Evolutionary conservation across 208 protist species (phyloP).

Genomic region (Crithidia thermophila): DNA sequence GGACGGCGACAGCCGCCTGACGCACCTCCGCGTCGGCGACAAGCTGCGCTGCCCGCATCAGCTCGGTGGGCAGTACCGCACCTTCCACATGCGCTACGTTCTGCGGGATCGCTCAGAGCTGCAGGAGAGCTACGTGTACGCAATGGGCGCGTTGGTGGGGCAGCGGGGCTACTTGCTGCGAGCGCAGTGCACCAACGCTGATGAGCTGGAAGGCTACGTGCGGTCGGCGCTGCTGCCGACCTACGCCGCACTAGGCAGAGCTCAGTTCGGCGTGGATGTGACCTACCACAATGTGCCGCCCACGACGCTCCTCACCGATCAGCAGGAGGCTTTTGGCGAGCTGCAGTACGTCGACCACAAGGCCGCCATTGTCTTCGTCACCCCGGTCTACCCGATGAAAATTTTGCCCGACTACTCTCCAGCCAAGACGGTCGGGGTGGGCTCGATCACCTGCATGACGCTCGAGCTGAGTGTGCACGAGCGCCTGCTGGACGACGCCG

Average conservation of each 20-base stretch:
- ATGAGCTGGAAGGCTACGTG: slow-evolving; percentile 82
- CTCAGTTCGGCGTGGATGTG: slow-evolving; percentile 77
- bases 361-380: slow-evolving; percentile 75
- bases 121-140: slow-evolving; percentile 64
- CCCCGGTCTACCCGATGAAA: slow-evolving; percentile 85
- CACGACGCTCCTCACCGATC: slow-evolving; percentile 58
- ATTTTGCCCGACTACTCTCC: slow-evolving; percentile 86
- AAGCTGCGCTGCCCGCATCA: slow-evolving; percentile 66
- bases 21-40: slow-evolving; percentile 51
- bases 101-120: slow-evolving; percentile 60
- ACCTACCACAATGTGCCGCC: slow-evolving; percentile 56
- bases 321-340: slow-evolving; percentile 82
- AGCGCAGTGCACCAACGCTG: slow-evolving; percentile 64
- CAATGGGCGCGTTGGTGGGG: slow-evolving; percentile 68
- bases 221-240: slow-evolving; percentile 63
- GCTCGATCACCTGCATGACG: slow-evolving; percentile 91
- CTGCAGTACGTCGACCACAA: slow-evolving; percentile 83
- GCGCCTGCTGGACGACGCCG: slow-evolving; percentile 76
- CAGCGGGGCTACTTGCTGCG: slow-evolving; percentile 81
- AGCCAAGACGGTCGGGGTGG: slow-evolving; percentile 85
- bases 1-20: slow-evolving; percentile 65
- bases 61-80: slow-evolving; percentile 58
- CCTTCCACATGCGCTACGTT: slow-evolving; percentile 75
- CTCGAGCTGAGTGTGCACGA: slow-evolving; percentile 83
- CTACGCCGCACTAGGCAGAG: slow-evolving; percentile 48